Evolutionary conservation across 306 rosid genomes (phyloP).

Genomic region (Fragaria ananassa): DNA sequence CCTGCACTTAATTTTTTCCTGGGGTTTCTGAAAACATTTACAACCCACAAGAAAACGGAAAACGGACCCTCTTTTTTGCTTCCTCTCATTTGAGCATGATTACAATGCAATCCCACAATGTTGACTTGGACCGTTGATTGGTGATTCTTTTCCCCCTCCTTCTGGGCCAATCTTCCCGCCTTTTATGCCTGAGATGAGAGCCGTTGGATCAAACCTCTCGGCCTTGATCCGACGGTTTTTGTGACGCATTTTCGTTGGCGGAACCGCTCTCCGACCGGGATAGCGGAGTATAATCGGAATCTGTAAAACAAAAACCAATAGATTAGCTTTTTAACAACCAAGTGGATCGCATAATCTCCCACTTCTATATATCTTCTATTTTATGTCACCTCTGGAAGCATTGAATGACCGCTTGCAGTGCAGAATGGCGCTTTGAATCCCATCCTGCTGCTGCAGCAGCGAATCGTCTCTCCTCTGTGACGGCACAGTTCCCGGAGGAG

Average conservation of each 20-base stretch:
- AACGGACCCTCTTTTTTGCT: background rate
- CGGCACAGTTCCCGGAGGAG: constrained; percentile 39
- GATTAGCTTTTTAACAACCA: no score
- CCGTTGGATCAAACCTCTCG: constrained; percentile 29
- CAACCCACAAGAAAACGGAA: constrained; percentile 23
- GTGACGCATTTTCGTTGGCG: constrained; percentile 42
- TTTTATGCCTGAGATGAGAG: background rate
- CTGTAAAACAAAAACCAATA: constrained; percentile 20
- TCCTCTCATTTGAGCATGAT: background rate
- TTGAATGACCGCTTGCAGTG: constrained; percentile 96
- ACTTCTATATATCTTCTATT: no score
- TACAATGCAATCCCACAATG: background rate
- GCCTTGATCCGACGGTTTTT: constrained; percentile 36
- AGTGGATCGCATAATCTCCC: no score
- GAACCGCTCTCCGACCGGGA: constrained; percentile 60
- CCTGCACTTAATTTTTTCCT: background rate
- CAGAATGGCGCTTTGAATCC: constrained; percentile 91
- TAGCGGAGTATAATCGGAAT: constrained; percentile 49
- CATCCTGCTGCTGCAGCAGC: constrained; percentile 88
- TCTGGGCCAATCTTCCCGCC: constrained; percentile 19
- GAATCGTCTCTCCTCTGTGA: constrained; percentile 81
- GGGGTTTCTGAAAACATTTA: constrained; percentile 26
- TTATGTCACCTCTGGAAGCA: constrained; percentile 57
- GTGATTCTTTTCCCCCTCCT: background rate
- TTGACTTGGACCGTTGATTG: constrained; percentile 9